These are phyloP conservation scores for Pueraria montana DNA, from an alignment of 306 rosid species.

Conservation along the genomic window DNA sequence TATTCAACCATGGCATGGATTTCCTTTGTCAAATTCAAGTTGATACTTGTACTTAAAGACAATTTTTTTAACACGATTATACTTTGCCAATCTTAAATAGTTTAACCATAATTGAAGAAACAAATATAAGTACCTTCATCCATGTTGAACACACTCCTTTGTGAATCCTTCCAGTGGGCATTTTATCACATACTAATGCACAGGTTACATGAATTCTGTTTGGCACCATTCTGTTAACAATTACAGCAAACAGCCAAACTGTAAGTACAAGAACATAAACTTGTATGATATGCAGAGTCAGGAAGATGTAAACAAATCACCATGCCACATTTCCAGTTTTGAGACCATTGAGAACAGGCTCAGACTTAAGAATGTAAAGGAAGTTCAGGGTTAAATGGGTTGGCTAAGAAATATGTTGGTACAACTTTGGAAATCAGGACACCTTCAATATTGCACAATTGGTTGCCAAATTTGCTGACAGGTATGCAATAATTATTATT, in stretches of 20 bases:
- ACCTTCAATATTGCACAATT: not conserved
- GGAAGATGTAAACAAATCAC: conserved; percentile 5
- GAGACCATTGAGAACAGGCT: conserved; percentile 4
- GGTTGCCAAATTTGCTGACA: conserved; percentile 1
- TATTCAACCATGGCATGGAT: conserved; percentile 20
- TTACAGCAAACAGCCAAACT: conserved; percentile 39
- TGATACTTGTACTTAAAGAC: not conserved
- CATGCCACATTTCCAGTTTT: conserved; percentile 30
- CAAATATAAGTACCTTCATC: conserved; percentile 82
- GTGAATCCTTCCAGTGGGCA: conserved; percentile 86
- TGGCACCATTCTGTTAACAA: conserved; percentile 75
- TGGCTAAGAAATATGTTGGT: conserved; percentile 18
- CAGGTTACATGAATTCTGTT: conserved; percentile 94
- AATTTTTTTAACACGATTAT: conserved; percentile 25
- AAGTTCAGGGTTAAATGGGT: not conserved
- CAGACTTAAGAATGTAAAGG: not conserved
- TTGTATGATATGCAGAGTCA: not conserved
- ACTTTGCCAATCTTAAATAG: conserved; percentile 5
- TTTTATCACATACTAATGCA: conserved; percentile 86
- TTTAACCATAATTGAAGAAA: conserved; percentile 37
- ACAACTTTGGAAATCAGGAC: not conserved
- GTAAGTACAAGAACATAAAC: conserved; percentile 36
- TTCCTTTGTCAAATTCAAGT: conserved; percentile 31
- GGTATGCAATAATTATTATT: not conserved
- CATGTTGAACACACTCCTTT: conserved; percentile 96